These are phyloP conservation scores for Penicillium italicum DNA, from an alignment of 2,329 filamentous ascomycete species.

Conservation along the genomic window DNA sequence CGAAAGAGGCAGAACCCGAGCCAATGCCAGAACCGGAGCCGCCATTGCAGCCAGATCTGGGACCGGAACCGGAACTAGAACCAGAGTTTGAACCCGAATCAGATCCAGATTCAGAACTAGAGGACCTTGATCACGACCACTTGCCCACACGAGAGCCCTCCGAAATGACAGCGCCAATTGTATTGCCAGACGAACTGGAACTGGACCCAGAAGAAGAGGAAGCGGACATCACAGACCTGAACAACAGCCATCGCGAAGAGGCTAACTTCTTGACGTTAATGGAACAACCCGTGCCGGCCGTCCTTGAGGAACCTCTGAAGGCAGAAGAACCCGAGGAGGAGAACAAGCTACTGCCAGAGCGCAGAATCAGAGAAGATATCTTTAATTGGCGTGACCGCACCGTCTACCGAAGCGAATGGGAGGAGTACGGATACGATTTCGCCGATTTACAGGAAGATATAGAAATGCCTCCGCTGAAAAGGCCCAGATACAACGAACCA, in stretches of 20 bases:
- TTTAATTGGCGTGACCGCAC: constrained; percentile 49
- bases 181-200: constrained; percentile 12
- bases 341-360: constrained; percentile 26
- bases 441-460: constrained; percentile 31
- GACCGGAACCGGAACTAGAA: background rate
- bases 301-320: constrained; percentile 20
- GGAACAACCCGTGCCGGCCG: constrained; percentile 21
- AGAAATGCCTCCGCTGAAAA: constrained; percentile 30
- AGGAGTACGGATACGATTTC: constrained; percentile 37
- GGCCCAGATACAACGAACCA: constrained; percentile 22
- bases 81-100: background rate
- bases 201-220: constrained; percentile 42
- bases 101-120: background rate
- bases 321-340: constrained; percentile 18
- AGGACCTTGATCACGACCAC: background rate
- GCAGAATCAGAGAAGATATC: constrained; percentile 36
- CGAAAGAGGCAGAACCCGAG: background rate
- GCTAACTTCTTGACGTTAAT: constrained; percentile 45
- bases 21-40: background rate
- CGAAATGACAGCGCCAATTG: background rate
- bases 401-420: constrained; percentile 51
- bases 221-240: constrained; percentile 48
- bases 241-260: constrained; percentile 47
- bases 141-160: background rate
- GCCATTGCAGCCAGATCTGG: background rate